A percentile compares a stretch with the other conserved stretches of the same genome.
Conservation (phyloP, 164 flowering plant species). For the Sextonia rubra region DNA sequence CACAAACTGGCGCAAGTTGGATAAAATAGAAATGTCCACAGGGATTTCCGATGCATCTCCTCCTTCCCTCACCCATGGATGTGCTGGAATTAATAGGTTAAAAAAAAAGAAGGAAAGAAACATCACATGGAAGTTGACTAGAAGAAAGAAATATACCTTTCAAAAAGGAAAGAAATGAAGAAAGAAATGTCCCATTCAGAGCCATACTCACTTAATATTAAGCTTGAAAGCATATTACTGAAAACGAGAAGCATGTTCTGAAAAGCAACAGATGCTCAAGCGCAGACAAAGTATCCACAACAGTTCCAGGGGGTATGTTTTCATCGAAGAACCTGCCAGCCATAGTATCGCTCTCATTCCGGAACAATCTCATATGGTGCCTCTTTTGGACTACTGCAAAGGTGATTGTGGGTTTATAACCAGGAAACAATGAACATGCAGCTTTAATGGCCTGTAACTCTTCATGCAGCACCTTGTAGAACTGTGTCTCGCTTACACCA, state of each 20-base stretch:
- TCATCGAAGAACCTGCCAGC: no score
- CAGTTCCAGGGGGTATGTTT: no score
- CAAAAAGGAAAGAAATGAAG: no score
- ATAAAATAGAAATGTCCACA: conserved; percentile 84
- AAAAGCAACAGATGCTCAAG: background rate
- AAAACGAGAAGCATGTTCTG: background rate
- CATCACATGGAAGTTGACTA: background rate
- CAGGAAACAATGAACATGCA: no score
- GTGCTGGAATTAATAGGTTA: conserved; percentile 53
- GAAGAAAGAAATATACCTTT: background rate
- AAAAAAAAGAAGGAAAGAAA: background rate
- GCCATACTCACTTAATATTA: background rate
- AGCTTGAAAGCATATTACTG: background rate
- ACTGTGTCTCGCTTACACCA: no score
- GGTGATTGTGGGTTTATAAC: no score
- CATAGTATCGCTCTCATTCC: no score
- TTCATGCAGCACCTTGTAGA: no score
- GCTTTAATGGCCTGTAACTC: no score
- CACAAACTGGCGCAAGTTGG: conserved; percentile 90
- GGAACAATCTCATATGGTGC: no score
- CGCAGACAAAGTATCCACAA: no score
- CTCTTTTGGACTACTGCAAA: no score
- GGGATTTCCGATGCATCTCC: conserved; percentile 97
- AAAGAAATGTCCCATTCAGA: background rate
- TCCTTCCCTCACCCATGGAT: conserved; percentile 99